phyloP scores from a whole-genome alignment of 805 yeast genomes.

The Cyberlindnera mycetangii region DNA sequence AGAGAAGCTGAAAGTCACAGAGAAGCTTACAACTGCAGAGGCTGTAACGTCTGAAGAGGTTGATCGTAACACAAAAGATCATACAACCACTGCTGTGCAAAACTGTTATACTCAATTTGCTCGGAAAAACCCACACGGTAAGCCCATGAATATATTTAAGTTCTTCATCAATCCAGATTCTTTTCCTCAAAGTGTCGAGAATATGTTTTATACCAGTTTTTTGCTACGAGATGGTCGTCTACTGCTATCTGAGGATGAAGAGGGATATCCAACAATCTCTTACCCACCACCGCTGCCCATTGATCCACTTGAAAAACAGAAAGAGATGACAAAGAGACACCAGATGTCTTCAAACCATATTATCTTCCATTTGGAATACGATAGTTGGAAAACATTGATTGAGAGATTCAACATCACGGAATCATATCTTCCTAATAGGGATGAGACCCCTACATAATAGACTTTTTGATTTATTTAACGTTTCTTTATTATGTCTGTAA shows the following conservation, averaged over 20 bases:
- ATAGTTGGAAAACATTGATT: constrained; percentile 61
- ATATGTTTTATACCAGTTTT: constrained; percentile 79
- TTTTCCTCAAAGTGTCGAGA: constrained; percentile 78
- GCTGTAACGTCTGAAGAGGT: constrained; percentile 51
- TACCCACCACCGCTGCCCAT: constrained; percentile 31
- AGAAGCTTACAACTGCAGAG: constrained; percentile 49
- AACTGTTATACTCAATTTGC: constrained; percentile 44
- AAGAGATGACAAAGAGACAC: constrained; percentile 27
- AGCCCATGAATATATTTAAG: constrained; percentile 54
- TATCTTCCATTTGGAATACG: constrained; percentile 66
- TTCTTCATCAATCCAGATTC: constrained; percentile 75
- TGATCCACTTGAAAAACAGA: constrained; percentile 24
- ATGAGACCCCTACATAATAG: background rate
- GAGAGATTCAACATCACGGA: constrained; percentile 52
- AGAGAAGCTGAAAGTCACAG: constrained; percentile 41
- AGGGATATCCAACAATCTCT: constrained; percentile 40
- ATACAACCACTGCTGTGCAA: constrained; percentile 64
- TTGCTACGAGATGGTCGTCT: constrained; percentile 71
- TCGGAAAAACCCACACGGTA: constrained; percentile 28
- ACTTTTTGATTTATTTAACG: background rate
- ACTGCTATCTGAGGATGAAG: constrained; percentile 50
- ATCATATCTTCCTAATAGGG: constrained; percentile 42
- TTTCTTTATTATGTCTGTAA: background rate
- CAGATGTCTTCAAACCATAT: constrained; percentile 50
- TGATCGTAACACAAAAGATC: constrained; percentile 47